Conservation (phyloP, 169 alveolate genomes). For the Neospora caninum region DNA sequence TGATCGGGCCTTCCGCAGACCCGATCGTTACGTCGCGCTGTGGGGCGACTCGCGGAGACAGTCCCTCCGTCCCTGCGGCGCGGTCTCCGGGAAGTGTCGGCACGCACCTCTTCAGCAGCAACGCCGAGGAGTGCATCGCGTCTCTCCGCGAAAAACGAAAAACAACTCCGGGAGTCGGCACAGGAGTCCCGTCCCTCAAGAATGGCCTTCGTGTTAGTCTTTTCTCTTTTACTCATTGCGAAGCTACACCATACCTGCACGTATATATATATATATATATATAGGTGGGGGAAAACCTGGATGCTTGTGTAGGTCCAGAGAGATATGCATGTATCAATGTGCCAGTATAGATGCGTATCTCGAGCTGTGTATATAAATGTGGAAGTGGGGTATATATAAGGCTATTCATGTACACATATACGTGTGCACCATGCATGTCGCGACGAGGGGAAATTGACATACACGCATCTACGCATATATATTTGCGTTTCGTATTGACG, state of each 20-base stretch:
- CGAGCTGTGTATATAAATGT: too few relatives aligned
- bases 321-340: not conserved
- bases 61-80: not conserved
- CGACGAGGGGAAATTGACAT: too few relatives aligned
- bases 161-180: not conserved
- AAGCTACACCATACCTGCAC: too few relatives aligned
- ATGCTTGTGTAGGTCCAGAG: not conserved
- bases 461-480: too few relatives aligned
- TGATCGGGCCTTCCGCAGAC: conserved; percentile 34
- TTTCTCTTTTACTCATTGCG: not conserved
- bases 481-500: too few relatives aligned
- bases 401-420: too few relatives aligned
- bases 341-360: not conserved
- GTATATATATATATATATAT: too few relatives aligned
- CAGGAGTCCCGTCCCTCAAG: conserved; percentile 28
- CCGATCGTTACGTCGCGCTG: not conserved
- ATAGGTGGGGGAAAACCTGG: too few relatives aligned
- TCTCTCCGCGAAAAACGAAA: not conserved
- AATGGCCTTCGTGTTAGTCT: conserved; percentile 35
- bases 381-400: too few relatives aligned
- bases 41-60: not conserved
- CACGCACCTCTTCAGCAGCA: conserved; percentile 45
- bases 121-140: not conserved
- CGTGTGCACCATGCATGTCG: too few relatives aligned
- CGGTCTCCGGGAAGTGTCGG: not conserved